Conservation (phyloP, 176 grass and related monocot species). For the Elymus sibiricus region DNA sequence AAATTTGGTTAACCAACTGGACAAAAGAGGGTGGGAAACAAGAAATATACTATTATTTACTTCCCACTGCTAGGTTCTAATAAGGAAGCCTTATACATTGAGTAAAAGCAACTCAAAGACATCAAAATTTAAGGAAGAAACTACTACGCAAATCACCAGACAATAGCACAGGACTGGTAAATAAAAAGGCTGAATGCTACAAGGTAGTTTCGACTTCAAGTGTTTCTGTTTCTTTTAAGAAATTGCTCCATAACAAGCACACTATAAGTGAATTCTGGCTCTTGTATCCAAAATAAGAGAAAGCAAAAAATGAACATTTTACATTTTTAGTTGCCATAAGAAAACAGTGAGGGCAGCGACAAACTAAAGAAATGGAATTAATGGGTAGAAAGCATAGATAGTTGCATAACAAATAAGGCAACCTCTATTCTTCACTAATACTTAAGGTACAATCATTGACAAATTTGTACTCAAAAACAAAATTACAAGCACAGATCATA, state of each 20-base stretch:
- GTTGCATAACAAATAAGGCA: slow-evolving; percentile 4
- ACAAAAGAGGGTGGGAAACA: not conserved
- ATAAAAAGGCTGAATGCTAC: not conserved
- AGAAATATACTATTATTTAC: slow-evolving; percentile 2
- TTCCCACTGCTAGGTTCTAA: slow-evolving; percentile 8
- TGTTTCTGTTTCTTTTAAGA: not conserved
- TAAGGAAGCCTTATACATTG: not conserved
- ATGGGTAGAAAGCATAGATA: not conserved
- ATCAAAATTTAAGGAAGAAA: not conserved
- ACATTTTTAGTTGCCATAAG: not conserved
- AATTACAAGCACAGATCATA: not conserved
- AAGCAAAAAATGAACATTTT: not conserved
- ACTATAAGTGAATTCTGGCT: not conserved
- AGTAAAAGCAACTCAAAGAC: not conserved
- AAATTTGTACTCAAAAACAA: not conserved
- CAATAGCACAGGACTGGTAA: not conserved
- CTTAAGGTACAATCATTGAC: not conserved
- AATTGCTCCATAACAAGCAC: slow-evolving; percentile 1
- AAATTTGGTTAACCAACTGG: slow-evolving; percentile 5
- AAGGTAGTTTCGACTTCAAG: not conserved
- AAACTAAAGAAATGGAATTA: not conserved
- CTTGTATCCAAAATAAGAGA: not conserved
- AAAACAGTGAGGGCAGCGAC: not conserved
- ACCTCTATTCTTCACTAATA: not conserved
- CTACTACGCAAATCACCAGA: not conserved